Conservation (phyloP, 2,329 filamentous ascomycete species). For the Cladosporium halotolerans region DNA sequence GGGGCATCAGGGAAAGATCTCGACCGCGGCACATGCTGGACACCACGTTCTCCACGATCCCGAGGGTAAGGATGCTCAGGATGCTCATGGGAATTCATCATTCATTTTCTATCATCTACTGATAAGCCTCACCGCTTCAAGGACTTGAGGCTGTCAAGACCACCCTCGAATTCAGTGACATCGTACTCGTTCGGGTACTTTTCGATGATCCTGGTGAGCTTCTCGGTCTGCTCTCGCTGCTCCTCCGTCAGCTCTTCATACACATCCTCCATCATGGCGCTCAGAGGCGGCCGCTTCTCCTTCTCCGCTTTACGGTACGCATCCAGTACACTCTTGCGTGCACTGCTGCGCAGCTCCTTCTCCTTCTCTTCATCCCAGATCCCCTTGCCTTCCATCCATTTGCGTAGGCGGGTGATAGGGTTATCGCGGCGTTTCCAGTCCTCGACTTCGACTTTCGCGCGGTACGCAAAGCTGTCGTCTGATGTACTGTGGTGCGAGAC, state of each 20-base stretch:
- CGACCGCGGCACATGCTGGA: too few relatives aligned
- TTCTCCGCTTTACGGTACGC: constrained; percentile 80
- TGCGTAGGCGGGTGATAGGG: constrained; percentile 74
- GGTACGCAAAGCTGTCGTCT: constrained; percentile 94
- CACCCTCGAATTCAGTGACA: constrained; percentile 66
- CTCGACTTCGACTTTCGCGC: constrained; percentile 85
- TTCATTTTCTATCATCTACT: not conserved
- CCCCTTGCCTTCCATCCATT: constrained; percentile 79
- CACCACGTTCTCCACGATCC: too few relatives aligned
- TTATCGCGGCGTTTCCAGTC: constrained; percentile 91
- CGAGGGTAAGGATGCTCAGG: too few relatives aligned
- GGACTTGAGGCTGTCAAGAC: constrained; percentile 54
- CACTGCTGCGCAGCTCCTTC: constrained; percentile 58
- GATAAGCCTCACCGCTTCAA: not conserved
- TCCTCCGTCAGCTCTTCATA: constrained; percentile 85
- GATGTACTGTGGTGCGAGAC: constrained; percentile 95
- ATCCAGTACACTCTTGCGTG: constrained; percentile 69
- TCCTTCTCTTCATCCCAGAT: constrained; percentile 84
- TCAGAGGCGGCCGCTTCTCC: constrained; percentile 69
- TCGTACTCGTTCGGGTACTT: constrained; percentile 93
- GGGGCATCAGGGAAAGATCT: too few relatives aligned
- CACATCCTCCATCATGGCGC: constrained; percentile 74
- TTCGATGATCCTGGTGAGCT: constrained; percentile 71
- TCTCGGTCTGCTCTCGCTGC: constrained; percentile 64
- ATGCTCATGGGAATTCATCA: too few relatives aligned